These are phyloP conservation scores for Colletotrichum caudatum DNA, from an alignment of 2,329 filamentous ascomycete species.

Conservation along the genomic window DNA sequence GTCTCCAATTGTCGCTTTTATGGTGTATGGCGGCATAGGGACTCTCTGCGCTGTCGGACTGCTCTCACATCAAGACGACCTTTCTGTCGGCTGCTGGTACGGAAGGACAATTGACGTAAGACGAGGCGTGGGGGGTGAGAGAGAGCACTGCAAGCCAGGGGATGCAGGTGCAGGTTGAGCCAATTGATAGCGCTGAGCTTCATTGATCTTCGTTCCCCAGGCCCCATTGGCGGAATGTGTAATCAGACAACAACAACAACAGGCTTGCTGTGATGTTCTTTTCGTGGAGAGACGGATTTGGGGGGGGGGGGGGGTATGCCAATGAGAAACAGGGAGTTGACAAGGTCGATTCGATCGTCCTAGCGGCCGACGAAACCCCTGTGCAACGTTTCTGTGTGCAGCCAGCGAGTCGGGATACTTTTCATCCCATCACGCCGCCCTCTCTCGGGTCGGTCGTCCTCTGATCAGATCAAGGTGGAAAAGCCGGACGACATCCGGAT, in stretches of 20 bases:
- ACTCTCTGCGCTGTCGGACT: not conserved
- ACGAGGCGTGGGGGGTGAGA: not conserved
- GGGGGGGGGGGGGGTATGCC: not conserved
- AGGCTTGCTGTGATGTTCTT: not conserved
- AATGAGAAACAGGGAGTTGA: not conserved
- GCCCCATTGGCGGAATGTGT: conserved; percentile 23
- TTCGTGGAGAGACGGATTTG: not conserved
- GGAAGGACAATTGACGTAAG: not conserved
- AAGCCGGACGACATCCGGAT: not conserved
- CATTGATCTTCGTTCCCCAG: conserved; percentile 23
- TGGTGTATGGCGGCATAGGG: not conserved
- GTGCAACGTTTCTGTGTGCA: not conserved
- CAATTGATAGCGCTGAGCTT: not conserved
- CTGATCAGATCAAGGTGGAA: not conserved
- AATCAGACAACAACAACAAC: conserved; percentile 16
- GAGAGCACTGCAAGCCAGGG: conserved; percentile 1
- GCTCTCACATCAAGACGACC: not conserved
- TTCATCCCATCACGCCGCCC: not conserved
- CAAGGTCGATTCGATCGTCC: not conserved
- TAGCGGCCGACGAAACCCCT: not conserved
- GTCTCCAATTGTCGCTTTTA: not conserved
- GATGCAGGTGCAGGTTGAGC: not conserved
- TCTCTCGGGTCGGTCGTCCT: not conserved
- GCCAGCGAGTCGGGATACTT: conserved; percentile 9
- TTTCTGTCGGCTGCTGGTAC: no score